Evolutionary conservation across 2,329 filamentous ascomycete species (phyloP).

Genomic region (Seiridium cupressi): DNA sequence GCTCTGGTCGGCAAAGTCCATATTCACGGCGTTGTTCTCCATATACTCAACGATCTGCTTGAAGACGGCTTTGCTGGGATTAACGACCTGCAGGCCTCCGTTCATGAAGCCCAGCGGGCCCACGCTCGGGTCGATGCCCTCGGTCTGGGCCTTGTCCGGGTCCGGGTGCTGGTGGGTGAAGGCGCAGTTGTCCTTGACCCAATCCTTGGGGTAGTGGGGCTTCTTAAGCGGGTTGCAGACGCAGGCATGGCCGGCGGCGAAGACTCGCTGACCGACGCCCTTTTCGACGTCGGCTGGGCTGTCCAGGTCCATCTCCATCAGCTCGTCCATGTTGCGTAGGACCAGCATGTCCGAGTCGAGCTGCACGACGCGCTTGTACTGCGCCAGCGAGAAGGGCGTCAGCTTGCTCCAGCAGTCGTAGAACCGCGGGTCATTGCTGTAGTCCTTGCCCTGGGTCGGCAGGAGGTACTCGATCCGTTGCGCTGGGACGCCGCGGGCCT

Average conservation of each 20-base stretch:
- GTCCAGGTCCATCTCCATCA: conserved; percentile 81
- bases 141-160: conserved; percentile 44
- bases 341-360: conserved; percentile 89
- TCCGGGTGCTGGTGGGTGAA: conserved; percentile 52
- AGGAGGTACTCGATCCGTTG: conserved; percentile 72
- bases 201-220: conserved; percentile 74
- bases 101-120: conserved; percentile 53
- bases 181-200: conserved; percentile 57
- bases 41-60: conserved; percentile 50
- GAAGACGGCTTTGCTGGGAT: conserved; percentile 47
- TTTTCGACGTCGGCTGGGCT: conserved; percentile 30
- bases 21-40: conserved; percentile 41
- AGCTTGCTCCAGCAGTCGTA: conserved; percentile 91
- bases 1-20: conserved; percentile 60
- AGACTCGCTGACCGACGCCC: conserved; percentile 59
- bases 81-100: conserved; percentile 56
- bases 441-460: conserved; percentile 65
- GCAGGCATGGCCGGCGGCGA: conserved; percentile 82
- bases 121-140: conserved; percentile 40
- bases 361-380: conserved; percentile 79
- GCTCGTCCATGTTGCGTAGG: conserved; percentile 82
- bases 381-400: conserved; percentile 70
- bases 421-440: conserved; percentile 76
- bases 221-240: conserved; percentile 81
- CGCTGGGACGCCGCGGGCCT: conserved; percentile 65